Evolutionary conservation across 2,329 filamentous ascomycete genomes (phyloP), one percentile per base, ranked within the genome.

Genomic region (Botryotinia narcissicola): DNA sequence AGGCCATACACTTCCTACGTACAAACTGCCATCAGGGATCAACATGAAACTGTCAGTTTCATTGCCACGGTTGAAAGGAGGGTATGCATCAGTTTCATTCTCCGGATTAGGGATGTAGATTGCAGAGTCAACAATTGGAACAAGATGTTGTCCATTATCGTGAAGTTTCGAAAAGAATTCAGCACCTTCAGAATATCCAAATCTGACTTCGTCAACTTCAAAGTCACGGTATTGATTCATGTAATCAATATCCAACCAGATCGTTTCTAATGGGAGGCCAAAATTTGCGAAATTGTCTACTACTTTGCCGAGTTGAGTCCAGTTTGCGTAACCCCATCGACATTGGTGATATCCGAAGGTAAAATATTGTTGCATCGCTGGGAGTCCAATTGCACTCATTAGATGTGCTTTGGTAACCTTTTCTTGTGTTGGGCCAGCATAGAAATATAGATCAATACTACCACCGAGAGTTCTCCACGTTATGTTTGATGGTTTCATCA

Each of bases 271-370:
- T 0, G 91, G 91, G 73, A 94, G 93, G 25, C 85, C 83, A 59
- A 88, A 87, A 67, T 85, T 84, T 51, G 86, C 87, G 82, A 93
- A 93, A 80, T 89, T 90, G 74, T 88, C 87, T 8, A 93, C 86
- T 1, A 93, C 90, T 68, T 89, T 87, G 75, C 91, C 86, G 4
- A 93, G 79, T 42, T 89, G 85, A 1, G 88, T 87, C 89, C 91
- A 94, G 78, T 93, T 93, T 57, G 86, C 84, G 80, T 96, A 96
- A 0, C 93, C 93, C 90, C 93, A 96, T 74, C 92, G 87, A 78
- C 93, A 95, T 80, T 97, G 93, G 76, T 97, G 93, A 80, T 87
- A 95, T 0, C 94, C 94, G 74, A 97, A 89, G 0, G 91, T 89
- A 86, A 89, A 95, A 83, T 96, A 96, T 77, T 92, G 90, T 79